Evolutionary conservation across 345 rosid genomes (phyloP).

Genomic region (Melaleuca alternifolia): DNA sequence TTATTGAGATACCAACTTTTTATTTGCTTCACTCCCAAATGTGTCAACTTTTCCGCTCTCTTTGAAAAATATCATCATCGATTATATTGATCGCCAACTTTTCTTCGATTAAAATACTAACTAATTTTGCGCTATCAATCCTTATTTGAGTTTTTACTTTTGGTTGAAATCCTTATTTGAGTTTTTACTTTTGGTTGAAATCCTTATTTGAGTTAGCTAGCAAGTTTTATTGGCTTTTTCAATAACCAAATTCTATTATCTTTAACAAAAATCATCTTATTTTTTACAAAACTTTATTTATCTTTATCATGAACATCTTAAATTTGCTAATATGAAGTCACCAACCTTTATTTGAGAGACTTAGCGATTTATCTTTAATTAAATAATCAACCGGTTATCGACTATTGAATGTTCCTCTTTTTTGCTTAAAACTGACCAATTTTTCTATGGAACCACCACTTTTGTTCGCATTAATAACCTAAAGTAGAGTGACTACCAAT

Average conservation of each 20-base stretch:
- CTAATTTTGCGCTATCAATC: neutral
- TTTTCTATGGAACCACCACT: neutral
- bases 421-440: neutral
- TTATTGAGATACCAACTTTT: neutral
- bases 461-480: neutral
- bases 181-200: no score
- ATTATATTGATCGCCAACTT: neutral
- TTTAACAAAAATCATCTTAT: neutral
- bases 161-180: no score
- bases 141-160: neutral
- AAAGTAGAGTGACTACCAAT: neutral
- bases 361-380: neutral
- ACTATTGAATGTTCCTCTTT: neutral
- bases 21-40: neutral
- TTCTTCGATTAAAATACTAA: neutral
- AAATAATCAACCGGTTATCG: neutral
- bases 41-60: neutral
- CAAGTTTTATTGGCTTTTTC: neutral
- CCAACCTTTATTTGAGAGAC: neutral
- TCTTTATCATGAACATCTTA: neutral
- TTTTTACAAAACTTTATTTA: neutral
- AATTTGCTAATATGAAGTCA: neutral
- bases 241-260: neutral
- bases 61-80: neutral
- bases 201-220: neutral